Base-by-base conservation (phyloP, 75 land plant genomes). In the Cupressus sempervirens region DNA sequence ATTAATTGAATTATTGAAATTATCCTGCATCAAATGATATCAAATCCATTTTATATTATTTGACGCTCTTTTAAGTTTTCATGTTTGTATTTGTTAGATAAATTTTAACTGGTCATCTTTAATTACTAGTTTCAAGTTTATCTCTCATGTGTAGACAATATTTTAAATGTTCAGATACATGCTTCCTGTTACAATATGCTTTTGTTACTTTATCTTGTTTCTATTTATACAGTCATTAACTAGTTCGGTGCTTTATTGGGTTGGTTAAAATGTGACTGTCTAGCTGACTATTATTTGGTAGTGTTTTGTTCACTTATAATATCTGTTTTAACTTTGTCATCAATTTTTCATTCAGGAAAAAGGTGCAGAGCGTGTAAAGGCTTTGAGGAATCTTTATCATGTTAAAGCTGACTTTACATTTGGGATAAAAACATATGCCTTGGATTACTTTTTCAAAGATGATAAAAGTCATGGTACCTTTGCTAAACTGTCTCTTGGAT, bases 381-480 rank as follows among this genome's bases (percentile, higher is more conserved):
- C 85, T 41, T 70, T 85, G 50, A 87, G 81, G 65, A 90, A 88
- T 80, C 77, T 98, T n/a, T 89, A 87, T 81, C 89, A 83, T 80
- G 90, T 92, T 23, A 92, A 88, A 84, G 83, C 80, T 75, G 98
- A 96, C 29, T 79, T 96, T 54, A 86, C 90, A 65, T 89, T 93
- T 86, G 89, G 84, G 18, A 73, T 41, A 36, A 96, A 94, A 86
- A 86, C 56, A 65, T 98, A 96, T 80, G 84, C 84, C 86, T 83
- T 96, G 84, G 97, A 94, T 73, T 94, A 93, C 83, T 92, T 92
- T 85, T 94, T 96, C 87, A 80, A 82, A 72, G 86, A 7, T 52
- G 85, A 75, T 76, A 81, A 35, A 18, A 53, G 11, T 10, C 53
- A 50, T 53, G 83, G 83, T 82, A 82, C 14, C 30, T 35, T 50